Conservation (phyloP, 1,284 basidiomycete species). For the Mrakiaceae sp. region DNA sequence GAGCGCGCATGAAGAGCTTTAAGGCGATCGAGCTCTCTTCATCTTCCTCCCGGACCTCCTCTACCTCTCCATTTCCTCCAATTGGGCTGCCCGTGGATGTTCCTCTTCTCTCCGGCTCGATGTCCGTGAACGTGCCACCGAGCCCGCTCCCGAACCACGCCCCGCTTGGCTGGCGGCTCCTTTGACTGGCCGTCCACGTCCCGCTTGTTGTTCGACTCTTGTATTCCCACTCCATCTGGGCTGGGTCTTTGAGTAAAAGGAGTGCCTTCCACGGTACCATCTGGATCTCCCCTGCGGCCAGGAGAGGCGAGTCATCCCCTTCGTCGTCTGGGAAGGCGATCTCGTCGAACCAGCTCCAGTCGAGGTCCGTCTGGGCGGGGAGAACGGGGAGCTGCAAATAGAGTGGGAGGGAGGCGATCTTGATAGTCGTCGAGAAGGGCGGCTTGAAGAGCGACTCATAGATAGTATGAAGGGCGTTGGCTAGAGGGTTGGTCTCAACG, state of each 20-base stretch:
- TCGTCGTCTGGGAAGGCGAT: not conserved
- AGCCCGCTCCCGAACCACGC: not conserved
- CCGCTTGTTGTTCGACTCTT: not conserved
- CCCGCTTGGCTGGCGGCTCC: not conserved
- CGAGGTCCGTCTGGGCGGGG: slow-evolving; percentile 4
- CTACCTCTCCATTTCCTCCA: not conserved
- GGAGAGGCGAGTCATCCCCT: not conserved
- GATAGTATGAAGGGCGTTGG: slow-evolving; percentile 1
- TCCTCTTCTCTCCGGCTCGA: no score
- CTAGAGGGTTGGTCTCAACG: slow-evolving; percentile 4
- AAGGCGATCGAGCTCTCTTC: slow-evolving; percentile 3
- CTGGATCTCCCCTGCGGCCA: not conserved
- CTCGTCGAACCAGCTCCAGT: slow-evolving; percentile 6
- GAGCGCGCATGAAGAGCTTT: slow-evolving; percentile 6
- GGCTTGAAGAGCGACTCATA: slow-evolving; percentile 2
- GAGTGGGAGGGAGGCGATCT: slow-evolving; percentile 10
- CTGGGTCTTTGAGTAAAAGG: slow-evolving; percentile 1
- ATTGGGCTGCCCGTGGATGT: not conserved
- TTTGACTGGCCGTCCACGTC: not conserved
- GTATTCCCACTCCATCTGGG: not conserved
- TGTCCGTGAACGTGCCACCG: no score
- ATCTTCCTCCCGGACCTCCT: not conserved
- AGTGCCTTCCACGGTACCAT: slow-evolving; percentile 13
- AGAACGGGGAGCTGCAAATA: slow-evolving; percentile 12
- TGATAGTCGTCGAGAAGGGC: slow-evolving; percentile 15